A percentile compares a stretch with the other conserved stretches of the same genome.
phyloP scores from a whole-genome alignment of 2,329 filamentous ascomycete species.

The Corynespora cassiicola region DNA sequence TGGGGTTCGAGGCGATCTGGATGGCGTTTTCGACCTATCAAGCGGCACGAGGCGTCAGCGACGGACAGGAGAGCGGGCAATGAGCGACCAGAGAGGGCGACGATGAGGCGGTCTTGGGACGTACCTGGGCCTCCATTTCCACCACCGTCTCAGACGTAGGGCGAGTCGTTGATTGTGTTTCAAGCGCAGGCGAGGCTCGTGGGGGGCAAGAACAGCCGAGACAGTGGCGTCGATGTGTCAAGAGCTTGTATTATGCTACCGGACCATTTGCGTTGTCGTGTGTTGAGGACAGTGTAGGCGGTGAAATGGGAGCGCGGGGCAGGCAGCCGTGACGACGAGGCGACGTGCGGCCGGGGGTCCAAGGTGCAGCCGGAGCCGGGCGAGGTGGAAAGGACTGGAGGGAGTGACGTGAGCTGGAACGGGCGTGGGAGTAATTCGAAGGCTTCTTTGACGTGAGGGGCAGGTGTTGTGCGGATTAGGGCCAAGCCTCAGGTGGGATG shows the following conservation, averaged over 20 bases:
- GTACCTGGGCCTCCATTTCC: slow-evolving; percentile 48
- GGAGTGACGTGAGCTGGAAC: too few relatives aligned
- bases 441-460: too few relatives aligned
- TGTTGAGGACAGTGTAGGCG: slow-evolving; percentile 41
- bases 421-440: background rate
- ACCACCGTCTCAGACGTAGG: slow-evolving; percentile 34
- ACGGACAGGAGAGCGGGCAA: slow-evolving; percentile 1
- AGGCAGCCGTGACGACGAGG: slow-evolving; percentile 14
- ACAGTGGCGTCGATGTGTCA: slow-evolving; percentile 17
- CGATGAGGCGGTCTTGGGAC: slow-evolving; percentile 11
- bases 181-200: slow-evolving; percentile 21
- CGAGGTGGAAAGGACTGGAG: too few relatives aligned
- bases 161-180: slow-evolving; percentile 17
- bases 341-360: too few relatives aligned
- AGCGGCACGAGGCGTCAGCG: slow-evolving; percentile 13
- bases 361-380: too few relatives aligned
- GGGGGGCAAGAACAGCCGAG: slow-evolving; percentile 21
- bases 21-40: slow-evolving; percentile 91
- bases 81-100: background rate
- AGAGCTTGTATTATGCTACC: slow-evolving; percentile 37
- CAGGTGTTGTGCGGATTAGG: too few relatives aligned
- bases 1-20: slow-evolving; percentile 87
- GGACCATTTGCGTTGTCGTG: slow-evolving; percentile 40
- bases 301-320: slow-evolving; percentile 42
- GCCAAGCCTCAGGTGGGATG: too few relatives aligned